Evolutionary conservation across 306 rosid species (phyloP).

Genomic region (Benincasa hispida): DNA sequence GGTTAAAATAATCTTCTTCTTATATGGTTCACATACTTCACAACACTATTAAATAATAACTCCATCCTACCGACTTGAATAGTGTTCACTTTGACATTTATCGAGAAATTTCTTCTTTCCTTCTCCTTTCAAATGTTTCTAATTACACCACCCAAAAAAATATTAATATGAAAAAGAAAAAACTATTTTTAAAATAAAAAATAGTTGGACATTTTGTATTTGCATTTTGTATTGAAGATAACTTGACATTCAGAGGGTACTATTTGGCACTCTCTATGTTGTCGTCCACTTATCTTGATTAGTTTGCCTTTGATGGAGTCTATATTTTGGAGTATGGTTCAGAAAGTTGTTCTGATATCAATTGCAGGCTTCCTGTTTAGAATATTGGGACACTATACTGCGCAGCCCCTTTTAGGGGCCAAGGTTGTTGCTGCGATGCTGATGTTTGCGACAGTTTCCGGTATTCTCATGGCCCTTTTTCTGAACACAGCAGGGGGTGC

Average conservation of each 20-base stretch:
- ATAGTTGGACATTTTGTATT: too few relatives aligned
- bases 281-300: neutral
- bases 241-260: neutral
- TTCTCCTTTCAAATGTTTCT: too few relatives aligned
- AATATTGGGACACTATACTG: slow-evolving; percentile 81
- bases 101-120: too few relatives aligned
- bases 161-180: too few relatives aligned
- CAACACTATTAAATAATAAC: too few relatives aligned
- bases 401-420: slow-evolving; percentile 91
- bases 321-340: neutral
- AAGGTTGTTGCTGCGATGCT: slow-evolving; percentile 85
- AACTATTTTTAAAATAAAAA: too few relatives aligned
- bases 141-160: too few relatives aligned
- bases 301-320: neutral
- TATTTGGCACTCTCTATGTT: neutral
- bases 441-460: slow-evolving; percentile 94
- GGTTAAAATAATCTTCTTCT: neutral
- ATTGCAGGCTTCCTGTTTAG: slow-evolving; percentile 77
- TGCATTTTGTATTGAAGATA: neutral
- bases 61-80: too few relatives aligned
- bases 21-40: too few relatives aligned
- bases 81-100: too few relatives aligned
- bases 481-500: slow-evolving; percentile 98
- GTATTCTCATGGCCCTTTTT: slow-evolving; percentile 97
- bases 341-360: slow-evolving; percentile 4